Evolutionary conservation across 2,329 filamentous ascomycete genomes (phyloP).

Genomic region (Sordariomycetes sp.): DNA sequence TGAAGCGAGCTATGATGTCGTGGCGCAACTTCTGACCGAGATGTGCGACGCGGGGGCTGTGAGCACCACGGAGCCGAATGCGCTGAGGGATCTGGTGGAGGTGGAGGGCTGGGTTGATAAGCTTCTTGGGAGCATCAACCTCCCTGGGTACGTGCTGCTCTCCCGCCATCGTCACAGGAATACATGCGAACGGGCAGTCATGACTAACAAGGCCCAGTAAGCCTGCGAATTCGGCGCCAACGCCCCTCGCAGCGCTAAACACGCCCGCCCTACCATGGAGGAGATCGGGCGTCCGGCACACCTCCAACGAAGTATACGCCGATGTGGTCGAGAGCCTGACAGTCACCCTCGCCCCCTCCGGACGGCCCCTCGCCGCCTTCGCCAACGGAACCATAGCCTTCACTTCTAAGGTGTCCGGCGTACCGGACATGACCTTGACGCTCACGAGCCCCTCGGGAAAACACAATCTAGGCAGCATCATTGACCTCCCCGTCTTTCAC

Average conservation of each 20-base stretch:
- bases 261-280: slow-evolving; percentile 68
- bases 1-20: slow-evolving; percentile 82
- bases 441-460: slow-evolving; percentile 73
- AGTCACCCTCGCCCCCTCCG: slow-evolving; percentile 82
- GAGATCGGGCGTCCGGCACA: slow-evolving; percentile 82
- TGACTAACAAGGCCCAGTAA: slow-evolving; percentile 14
- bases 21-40: slow-evolving; percentile 82
- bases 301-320: slow-evolving; percentile 93
- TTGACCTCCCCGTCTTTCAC: slow-evolving; percentile 89
- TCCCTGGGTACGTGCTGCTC: slow-evolving; percentile 49
- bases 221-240: slow-evolving; percentile 20
- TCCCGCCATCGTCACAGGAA: not conserved
- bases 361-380: slow-evolving; percentile 72
- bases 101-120: slow-evolving; percentile 85
- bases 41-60: slow-evolving; percentile 94
- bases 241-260: slow-evolving; percentile 28
- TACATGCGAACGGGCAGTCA: not conserved
- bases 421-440: slow-evolving; percentile 77
- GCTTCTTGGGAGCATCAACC: slow-evolving; percentile 71
- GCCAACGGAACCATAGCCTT: slow-evolving; percentile 90
- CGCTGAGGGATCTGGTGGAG: slow-evolving; percentile 80
- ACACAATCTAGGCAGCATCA: slow-evolving; percentile 57
- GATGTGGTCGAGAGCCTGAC: slow-evolving; percentile 85
- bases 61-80: slow-evolving; percentile 85
- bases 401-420: slow-evolving; percentile 85